Conservation (phyloP, 139 green algal species). For the Chlorella sp. region DNA sequence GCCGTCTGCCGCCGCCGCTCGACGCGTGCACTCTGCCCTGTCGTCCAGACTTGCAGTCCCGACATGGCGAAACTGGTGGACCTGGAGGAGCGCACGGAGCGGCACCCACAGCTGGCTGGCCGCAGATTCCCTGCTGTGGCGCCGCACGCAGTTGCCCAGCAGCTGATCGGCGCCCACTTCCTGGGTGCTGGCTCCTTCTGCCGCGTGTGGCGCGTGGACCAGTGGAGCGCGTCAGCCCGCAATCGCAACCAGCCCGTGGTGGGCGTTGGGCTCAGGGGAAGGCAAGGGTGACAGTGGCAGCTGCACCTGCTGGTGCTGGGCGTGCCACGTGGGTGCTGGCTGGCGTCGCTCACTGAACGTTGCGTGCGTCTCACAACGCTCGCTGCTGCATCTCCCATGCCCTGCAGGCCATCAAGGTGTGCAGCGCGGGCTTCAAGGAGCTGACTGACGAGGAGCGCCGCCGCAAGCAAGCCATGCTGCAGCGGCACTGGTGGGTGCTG, state of each 20-base stretch:
- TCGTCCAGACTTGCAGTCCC: too few relatives aligned
- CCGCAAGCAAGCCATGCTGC: background rate
- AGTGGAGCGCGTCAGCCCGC: background rate
- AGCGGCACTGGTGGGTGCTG: conserved; percentile 14
- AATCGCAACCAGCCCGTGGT: background rate
- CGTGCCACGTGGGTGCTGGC: too few relatives aligned
- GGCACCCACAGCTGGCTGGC: background rate
- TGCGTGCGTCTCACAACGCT: too few relatives aligned
- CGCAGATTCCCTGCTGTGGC: background rate
- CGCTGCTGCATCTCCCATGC: too few relatives aligned
- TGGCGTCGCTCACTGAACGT: too few relatives aligned
- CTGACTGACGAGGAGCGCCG: background rate
- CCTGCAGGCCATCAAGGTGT: conserved; percentile 18
- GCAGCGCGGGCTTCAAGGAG: conserved; percentile 19
- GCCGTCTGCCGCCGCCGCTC: too few relatives aligned
- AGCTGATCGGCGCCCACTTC: background rate
- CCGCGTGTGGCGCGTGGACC: background rate
- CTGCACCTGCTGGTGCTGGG: too few relatives aligned
- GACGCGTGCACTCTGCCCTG: too few relatives aligned
- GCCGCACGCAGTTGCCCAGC: background rate
- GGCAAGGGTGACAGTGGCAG: background rate
- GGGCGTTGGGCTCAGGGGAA: background rate
- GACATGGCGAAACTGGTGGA: background rate
- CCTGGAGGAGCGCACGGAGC: conserved; percentile 10
- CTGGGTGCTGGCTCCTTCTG: conserved; percentile 10